A percentile compares a stretch with the other conserved stretches of the same genome.
These are phyloP conservation scores for Candida ipomoeae DNA, from an alignment of 805 yeast species.

Conservation along the genomic window DNA sequence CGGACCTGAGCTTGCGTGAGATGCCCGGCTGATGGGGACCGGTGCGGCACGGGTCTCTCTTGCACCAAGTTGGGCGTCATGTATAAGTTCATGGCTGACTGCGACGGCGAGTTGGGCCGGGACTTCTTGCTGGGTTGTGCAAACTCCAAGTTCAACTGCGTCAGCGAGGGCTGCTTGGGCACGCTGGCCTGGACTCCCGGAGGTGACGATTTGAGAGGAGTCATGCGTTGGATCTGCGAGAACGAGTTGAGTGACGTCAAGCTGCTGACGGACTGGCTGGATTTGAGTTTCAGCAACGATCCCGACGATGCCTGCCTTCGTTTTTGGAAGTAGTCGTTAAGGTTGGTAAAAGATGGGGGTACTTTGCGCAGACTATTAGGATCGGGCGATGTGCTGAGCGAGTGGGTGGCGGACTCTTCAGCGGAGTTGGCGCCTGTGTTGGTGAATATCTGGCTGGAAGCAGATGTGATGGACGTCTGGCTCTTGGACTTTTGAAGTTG, in stretches of 20 bases:
- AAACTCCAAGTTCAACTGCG: constrained; percentile 36
- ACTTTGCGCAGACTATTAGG: constrained; percentile 8
- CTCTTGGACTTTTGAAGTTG: constrained; percentile 25
- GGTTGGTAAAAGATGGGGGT: constrained; percentile 27
- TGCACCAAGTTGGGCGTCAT: constrained; percentile 5
- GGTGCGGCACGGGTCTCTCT: background rate
- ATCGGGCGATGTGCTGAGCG: constrained; percentile 36
- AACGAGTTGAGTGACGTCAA: constrained; percentile 15
- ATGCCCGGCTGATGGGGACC: constrained; percentile 1
- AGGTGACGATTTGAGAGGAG: constrained; percentile 35
- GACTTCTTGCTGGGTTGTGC: constrained; percentile 37
- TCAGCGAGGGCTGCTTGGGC: constrained; percentile 28
- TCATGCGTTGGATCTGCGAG: constrained; percentile 34
- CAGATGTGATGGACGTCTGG: constrained; percentile 23
- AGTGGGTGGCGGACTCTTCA: constrained; percentile 24
- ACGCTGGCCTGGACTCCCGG: constrained; percentile 5
- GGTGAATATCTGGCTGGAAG: constrained; percentile 23
- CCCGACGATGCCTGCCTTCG: constrained; percentile 18
- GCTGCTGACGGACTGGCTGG: constrained; percentile 18
- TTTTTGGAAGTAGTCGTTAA: constrained; percentile 32
- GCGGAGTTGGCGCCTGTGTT: constrained; percentile 22
- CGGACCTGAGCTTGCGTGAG: constrained; percentile 6
- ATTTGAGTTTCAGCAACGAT: constrained; percentile 22
- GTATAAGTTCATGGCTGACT: constrained; percentile 10
- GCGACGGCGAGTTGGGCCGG: constrained; percentile 45